Evolutionary conservation across 2,329 filamentous ascomycete species (phyloP), one percentile per base, ranked within the genome.

Genomic region (Elsinoe australis): DNA sequence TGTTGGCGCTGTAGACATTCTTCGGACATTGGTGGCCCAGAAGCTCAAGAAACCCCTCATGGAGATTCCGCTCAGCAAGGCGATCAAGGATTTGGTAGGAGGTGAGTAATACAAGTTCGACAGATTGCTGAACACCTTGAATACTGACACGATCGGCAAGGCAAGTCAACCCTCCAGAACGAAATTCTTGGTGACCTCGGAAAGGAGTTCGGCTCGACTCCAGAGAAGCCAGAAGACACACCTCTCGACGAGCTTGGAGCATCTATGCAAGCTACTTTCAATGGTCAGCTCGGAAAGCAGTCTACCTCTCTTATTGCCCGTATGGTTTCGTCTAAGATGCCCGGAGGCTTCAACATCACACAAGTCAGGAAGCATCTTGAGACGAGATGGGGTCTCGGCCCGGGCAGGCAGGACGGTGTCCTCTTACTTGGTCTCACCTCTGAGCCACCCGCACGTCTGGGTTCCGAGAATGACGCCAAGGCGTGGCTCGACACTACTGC

Each of bases 271-370:
- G 83, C 87, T 38, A 96, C 90, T n/a, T 98, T 98, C 72, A 92
- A 95, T 70, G 92, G 92, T 58, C 90, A 95, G 71, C 80, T 98
- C 53, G 92, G 92, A 67, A 98, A 98, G 71, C 89, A 95, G 59
- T 94, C 92, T 0, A 84, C 86, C 47, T 94, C 89, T 2, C 78
- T 98, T 50, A 84, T 98, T 65, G 92, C 92, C 42, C 84, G 92
- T 58, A 74, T 98, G 64, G 92, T 98, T 34, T 96, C 92, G 1
- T 95, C 92, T 22, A 98, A 98, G 72, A 98, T 98, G 92, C 92
- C 92, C 39, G 92, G 90, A 72, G 92, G 92, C 53, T 98, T 98
- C 79, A 98, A 96, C 67, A 96, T 96, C 66, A 96, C 90, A 61
- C 78, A 87, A 9, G 87, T 94, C 38, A 80, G 92, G 61, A 98